Evolutionary conservation across 2,329 filamentous ascomycete genomes (phyloP).

Genomic region (Nectriaceae sp.): DNA sequence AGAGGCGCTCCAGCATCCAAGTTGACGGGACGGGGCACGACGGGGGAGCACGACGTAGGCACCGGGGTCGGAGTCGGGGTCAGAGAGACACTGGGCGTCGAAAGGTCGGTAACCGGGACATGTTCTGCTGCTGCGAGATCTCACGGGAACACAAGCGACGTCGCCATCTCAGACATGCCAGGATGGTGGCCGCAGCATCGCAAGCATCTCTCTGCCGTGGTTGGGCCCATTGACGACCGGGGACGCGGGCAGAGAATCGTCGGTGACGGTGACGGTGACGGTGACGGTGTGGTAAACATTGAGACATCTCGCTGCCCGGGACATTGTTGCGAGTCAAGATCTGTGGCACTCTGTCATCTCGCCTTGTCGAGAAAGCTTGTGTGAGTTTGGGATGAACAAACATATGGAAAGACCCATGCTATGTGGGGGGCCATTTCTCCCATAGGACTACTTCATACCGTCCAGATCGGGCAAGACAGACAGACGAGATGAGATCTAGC

Average conservation of each 20-base stretch:
- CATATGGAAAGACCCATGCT: too few relatives aligned
- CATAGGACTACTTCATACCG: too few relatives aligned
- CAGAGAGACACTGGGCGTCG: constrained; percentile 25
- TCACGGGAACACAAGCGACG: constrained; percentile 28
- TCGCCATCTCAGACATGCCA: constrained; percentile 32
- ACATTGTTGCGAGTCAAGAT: constrained; percentile 40
- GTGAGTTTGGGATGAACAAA: constrained; percentile 5
- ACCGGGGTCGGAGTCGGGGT: neutral
- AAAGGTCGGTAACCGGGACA: constrained; percentile 29
- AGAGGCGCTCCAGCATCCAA: constrained; percentile 31
- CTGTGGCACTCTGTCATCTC: constrained; percentile 43
- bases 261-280: neutral
- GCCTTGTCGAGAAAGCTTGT: constrained; percentile 35
- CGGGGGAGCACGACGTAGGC: neutral
- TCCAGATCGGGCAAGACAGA: too few relatives aligned
- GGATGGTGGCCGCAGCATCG: constrained; percentile 1
- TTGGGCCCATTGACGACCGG: constrained; percentile 29
- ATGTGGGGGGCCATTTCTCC: too few relatives aligned
- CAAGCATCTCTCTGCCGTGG: constrained; percentile 17
- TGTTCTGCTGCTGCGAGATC: constrained; percentile 33
- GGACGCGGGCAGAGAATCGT: constrained; percentile 7
- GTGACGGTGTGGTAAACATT: constrained; percentile 14
- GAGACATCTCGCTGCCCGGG: constrained; percentile 31
- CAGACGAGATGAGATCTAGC: too few relatives aligned
- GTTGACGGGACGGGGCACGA: constrained; percentile 32